Percentiles rank a stretch among this genome's conserved stretches.
These are phyloP conservation scores for Trichomonascus vanleenenianus DNA, from an alignment of 805 yeast species.

Conservation along the genomic window DNA sequence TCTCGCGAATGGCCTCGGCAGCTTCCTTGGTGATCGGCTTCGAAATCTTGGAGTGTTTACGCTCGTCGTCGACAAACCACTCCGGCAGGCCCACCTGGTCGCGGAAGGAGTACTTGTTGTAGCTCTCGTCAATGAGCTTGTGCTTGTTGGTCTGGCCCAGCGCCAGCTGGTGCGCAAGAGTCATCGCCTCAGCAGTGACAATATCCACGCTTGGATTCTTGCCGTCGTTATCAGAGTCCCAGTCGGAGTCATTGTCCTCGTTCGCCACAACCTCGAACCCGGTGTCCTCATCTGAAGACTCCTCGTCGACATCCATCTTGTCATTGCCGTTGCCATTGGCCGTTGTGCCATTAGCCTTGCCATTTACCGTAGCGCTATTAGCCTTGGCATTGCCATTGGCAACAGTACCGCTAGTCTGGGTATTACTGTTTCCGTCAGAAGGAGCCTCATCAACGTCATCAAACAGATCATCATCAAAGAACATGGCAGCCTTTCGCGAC, in stretches of 20 bases:
- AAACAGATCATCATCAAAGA: slow-evolving; percentile 33
- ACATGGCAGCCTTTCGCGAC: slow-evolving; percentile 30
- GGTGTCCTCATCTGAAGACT: slow-evolving; percentile 22
- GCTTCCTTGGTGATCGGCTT: slow-evolving; percentile 97
- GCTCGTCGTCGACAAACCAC: slow-evolving; percentile 97
- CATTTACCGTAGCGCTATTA: slow-evolving; percentile 11
- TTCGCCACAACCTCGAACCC: slow-evolving; percentile 28
- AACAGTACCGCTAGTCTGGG: slow-evolving; percentile 7
- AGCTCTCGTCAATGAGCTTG: slow-evolving; percentile 87
- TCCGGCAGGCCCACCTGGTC: slow-evolving; percentile 86
- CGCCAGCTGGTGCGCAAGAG: slow-evolving; percentile 93
- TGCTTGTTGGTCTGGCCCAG: slow-evolving; percentile 78
- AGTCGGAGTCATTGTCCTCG: slow-evolving; percentile 27
- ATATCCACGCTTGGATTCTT: slow-evolving; percentile 51
- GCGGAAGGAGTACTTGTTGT: slow-evolving; percentile 84
- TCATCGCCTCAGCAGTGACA: slow-evolving; percentile 95
- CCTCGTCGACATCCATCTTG: slow-evolving; percentile 17
- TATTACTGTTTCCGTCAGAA: slow-evolving; percentile 3
- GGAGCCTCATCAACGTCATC: slow-evolving; percentile 20
- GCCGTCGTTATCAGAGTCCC: slow-evolving; percentile 26
- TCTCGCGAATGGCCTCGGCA: slow-evolving; percentile 66
- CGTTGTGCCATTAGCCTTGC: neutral
- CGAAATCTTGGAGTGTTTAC: slow-evolving; percentile 68
- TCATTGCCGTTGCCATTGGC: slow-evolving; percentile 12
- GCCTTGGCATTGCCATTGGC: slow-evolving; percentile 15